Base-by-base conservation (phyloP, 176 grass and related monocot species). In the Lolium multiflorum region DNA sequence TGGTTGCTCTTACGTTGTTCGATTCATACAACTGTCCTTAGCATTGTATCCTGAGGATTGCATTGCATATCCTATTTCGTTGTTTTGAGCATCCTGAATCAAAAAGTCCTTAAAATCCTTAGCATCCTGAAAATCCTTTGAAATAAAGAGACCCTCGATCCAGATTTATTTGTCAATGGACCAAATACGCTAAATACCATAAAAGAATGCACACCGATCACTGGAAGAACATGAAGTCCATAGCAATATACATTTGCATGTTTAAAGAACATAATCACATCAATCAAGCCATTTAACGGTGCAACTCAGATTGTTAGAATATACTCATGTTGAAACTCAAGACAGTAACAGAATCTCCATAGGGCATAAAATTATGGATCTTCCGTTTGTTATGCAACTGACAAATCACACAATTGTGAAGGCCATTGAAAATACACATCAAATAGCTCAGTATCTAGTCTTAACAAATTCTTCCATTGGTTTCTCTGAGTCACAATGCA, bases 311-410 rank as follows among this genome's bases (percentile, higher is more conserved):
- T 22, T 63, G 43, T 62, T 46, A 18, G 17, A 63, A 31, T 64
- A 62, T 44, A 52, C 20, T 74, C 65, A 46, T 37, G 44, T 14
- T 52, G 5, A 81, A 76, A 76, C 5, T 39, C 46, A 70, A 61
- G 43, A 74, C 57, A 80, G 5, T 67, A 4, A 74, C 6, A 74
- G 75, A 91, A 87, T 75, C 67, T 84, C 59, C 85, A 81, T 61
- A 84, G 12, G 18, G 50, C 7, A 76, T 88, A 75, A 81, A 91
- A 88, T 81, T 88, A 81, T 81, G 63, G 31, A 88, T 39, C 52
- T 78, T 91, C 71, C 54, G 26, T 67, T 47, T 85, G 90, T 88
- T 77, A 88, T 84, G 83, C 85, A 88, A 85, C 81, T 81, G 76
- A 91, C 77, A 87, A 88, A 88, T 88, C 28, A 88, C 52, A 74